phyloP scores from a whole-genome alignment of 108 stramenopile species.

The Pseudonitzschia multistriata region DNA sequence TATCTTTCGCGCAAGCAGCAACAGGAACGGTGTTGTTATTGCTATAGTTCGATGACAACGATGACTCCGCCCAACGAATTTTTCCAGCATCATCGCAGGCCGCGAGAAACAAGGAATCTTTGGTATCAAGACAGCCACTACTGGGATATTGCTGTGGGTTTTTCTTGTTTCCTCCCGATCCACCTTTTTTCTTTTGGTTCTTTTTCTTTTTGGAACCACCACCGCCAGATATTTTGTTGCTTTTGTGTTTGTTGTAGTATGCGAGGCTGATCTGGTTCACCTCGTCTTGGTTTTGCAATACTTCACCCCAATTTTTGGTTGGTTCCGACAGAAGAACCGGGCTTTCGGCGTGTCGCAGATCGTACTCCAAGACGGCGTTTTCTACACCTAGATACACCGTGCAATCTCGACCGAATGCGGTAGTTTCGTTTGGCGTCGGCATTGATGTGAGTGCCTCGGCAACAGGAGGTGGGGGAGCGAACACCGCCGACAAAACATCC shows the following conservation, averaged over 20 bases:
- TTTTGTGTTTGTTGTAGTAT: constrained; percentile 14
- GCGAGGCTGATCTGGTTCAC: constrained; percentile 44
- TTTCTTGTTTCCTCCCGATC: constrained; percentile 13
- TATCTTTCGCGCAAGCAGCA: neutral
- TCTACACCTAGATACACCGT: constrained; percentile 31
- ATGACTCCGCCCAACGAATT: constrained; percentile 45
- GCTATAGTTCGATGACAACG: constrained; percentile 5
- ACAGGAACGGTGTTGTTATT: neutral
- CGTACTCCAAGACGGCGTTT: constrained; percentile 39
- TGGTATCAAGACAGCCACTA: neutral
- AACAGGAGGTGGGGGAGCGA: constrained; percentile 36
- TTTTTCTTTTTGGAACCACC: neutral
- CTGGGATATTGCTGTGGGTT: neutral
- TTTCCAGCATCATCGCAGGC: constrained; percentile 71
- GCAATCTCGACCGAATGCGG: neutral
- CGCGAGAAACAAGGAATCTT: constrained; percentile 41
- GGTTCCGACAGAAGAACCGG: constrained; percentile 32
- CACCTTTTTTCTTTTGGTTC: constrained; percentile 12
- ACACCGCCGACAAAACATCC: constrained; percentile 64
- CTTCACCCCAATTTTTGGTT: constrained; percentile 24
- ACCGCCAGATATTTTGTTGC: constrained; percentile 23
- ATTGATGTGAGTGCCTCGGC: neutral
- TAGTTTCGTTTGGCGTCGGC: neutral
- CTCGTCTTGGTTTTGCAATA: constrained; percentile 47
- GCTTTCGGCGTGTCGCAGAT: constrained; percentile 34